phyloP scores from a whole-genome alignment of 73 alveolate genomes.

The Paramecium tetraurelia region DNA sequence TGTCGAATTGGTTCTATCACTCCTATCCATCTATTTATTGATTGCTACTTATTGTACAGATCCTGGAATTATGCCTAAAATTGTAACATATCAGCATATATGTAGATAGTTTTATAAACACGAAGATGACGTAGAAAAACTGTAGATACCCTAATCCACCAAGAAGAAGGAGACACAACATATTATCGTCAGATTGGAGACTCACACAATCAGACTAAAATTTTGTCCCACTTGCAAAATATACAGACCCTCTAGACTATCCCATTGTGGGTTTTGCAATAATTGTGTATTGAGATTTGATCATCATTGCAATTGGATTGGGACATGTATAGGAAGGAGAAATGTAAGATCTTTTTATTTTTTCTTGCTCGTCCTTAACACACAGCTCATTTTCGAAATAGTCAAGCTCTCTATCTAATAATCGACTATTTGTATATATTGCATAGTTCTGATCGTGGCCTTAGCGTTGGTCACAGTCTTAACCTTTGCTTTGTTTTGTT shows the following conservation, averaged over 20 bases:
- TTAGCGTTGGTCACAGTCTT: not conserved
- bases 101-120: constrained; percentile 31
- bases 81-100: not conserved
- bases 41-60: constrained; percentile 25
- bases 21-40: not conserved
- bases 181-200: not conserved
- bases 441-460: not conserved
- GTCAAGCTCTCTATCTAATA: not conserved
- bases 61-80: constrained; percentile 62
- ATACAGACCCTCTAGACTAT: constrained; percentile 70
- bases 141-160: not conserved
- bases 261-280: constrained; percentile 75
- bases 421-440: not conserved
- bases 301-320: constrained; percentile 81
- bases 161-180: not conserved
- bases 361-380: not conserved
- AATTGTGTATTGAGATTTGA: constrained; percentile 76
- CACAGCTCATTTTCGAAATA: not conserved
- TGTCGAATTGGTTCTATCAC: not conserved
- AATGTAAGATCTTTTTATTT: constrained; percentile 32
- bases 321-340: constrained; percentile 26
- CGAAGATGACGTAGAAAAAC: not conserved
- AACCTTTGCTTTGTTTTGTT: not conserved
- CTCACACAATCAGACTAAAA: constrained; percentile 1
- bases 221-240: constrained; percentile 63